phyloP scores from a whole-genome alignment of 352 stramenopile species.

The Phytopythium kandeliae region DNA sequence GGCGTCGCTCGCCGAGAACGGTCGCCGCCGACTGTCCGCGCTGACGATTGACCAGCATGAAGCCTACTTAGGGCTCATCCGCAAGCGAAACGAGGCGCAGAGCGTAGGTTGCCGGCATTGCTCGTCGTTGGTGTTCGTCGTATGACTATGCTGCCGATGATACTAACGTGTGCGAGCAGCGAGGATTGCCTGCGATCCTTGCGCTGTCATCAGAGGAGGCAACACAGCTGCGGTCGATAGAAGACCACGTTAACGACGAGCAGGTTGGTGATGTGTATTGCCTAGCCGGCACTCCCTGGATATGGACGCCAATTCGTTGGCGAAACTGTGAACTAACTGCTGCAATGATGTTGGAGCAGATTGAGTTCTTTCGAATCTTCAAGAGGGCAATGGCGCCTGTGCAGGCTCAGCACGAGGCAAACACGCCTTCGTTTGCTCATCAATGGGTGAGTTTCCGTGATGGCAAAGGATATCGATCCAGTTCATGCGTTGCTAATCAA shows the following conservation, averaged over 20 bases:
- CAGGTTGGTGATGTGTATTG: constrained; percentile 15
- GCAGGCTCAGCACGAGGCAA: constrained; percentile 8
- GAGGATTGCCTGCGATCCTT: constrained; percentile 46
- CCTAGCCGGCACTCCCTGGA: too few species aligned
- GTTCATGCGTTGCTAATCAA: not conserved
- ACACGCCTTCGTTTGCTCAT: constrained; percentile 13
- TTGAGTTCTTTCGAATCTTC: constrained; percentile 19
- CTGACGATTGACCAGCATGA: constrained; percentile 47
- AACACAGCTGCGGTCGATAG: constrained; percentile 27
- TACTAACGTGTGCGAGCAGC: constrained; percentile 16
- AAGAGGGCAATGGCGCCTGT: constrained; percentile 12
- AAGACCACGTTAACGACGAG: constrained; percentile 26
- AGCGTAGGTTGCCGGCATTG: constrained; percentile 18
- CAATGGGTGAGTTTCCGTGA: constrained; percentile 19
- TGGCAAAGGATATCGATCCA: not conserved
- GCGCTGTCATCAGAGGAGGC: constrained; percentile 40
- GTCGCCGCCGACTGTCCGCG: constrained; percentile 33
- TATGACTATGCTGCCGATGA: not conserved
- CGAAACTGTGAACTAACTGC: not conserved
- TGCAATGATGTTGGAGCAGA: not conserved
- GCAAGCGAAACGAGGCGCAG: constrained; percentile 33
- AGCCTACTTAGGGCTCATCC: constrained; percentile 37
- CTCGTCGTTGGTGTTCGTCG: not conserved
- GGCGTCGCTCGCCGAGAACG: constrained; percentile 21
- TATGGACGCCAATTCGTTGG: too few species aligned